Evolutionary conservation across 345 rosid species (phyloP).

Genomic region (Pugionium cornutum): DNA sequence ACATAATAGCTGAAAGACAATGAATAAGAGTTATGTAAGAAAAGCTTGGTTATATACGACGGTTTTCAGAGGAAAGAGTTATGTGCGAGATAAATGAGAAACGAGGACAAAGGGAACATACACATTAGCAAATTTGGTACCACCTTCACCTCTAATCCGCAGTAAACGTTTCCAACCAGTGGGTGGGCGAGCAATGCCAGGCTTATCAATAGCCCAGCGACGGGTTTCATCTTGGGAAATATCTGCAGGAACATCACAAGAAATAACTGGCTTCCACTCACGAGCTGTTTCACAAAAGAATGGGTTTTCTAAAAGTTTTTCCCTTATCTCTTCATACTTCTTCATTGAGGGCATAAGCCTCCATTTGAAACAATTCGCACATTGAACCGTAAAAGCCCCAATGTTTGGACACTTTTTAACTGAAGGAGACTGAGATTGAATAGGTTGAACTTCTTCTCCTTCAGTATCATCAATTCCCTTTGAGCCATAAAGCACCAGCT

Average conservation of each 20-base stretch:
- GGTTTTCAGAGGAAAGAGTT: neutral
- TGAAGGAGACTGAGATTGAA: conserved; percentile 35
- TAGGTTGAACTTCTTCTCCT: conserved; percentile 34
- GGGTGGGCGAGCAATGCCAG: conserved; percentile 88
- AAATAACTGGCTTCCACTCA: conserved; percentile 75
- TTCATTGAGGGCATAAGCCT: conserved; percentile 83
- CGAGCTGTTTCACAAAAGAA: conserved; percentile 66
- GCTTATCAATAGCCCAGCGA: conserved; percentile 95
- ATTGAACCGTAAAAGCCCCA: conserved; percentile 90
- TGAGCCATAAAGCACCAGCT: conserved; percentile 58
- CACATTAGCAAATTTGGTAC: conserved; percentile 92
- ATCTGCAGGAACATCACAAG: conserved; percentile 81
- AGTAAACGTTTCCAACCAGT: conserved; percentile 83
- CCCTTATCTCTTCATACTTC: conserved; percentile 92
- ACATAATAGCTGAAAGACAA: conserved; percentile 65
- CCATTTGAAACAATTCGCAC: conserved; percentile 90
- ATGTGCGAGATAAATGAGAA: neutral
- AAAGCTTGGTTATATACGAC: neutral
- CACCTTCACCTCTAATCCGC: conserved; percentile 79
- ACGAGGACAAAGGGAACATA: conserved; percentile 43
- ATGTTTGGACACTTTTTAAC: conserved; percentile 59
- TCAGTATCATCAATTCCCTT: too few species aligned
- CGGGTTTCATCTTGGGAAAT: conserved; percentile 86
- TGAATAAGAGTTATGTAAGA: neutral
- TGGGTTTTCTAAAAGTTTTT: conserved; percentile 68